These are phyloP conservation scores for Hortiboletus campestris DNA, from an alignment of 768 basidiomycete genomes.

Conservation along the genomic window DNA sequence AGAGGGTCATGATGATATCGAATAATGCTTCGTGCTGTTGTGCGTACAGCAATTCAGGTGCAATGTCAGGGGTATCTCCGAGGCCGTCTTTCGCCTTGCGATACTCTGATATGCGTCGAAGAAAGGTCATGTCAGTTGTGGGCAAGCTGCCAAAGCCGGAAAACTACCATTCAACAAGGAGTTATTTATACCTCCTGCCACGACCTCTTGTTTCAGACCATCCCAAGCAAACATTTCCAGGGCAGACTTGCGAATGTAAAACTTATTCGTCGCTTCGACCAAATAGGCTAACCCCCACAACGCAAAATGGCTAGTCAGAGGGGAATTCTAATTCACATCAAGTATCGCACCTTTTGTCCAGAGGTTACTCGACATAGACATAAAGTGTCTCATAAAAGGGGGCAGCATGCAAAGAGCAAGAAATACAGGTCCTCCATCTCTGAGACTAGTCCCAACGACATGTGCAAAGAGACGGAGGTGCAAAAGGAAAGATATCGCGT, in stretches of 20 bases:
- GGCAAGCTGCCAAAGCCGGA: not conserved
- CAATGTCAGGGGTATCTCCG: constrained; percentile 11
- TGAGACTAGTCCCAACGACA: constrained; percentile 15
- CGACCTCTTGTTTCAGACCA: constrained; percentile 21
- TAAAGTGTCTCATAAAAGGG: not conserved
- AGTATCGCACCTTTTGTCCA: constrained; percentile 21
- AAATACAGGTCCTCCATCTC: constrained; percentile 21
- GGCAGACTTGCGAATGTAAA: constrained; percentile 23
- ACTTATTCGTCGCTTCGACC: constrained; percentile 11
- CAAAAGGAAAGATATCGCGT: constrained; percentile 18
- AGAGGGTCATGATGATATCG: constrained; percentile 6
- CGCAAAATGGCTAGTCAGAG: not conserved
- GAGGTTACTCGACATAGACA: constrained; percentile 5
- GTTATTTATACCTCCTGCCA: constrained; percentile 17
- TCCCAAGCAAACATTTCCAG: constrained; percentile 7
- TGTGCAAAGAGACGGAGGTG: constrained; percentile 21
- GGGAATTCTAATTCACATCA: not conserved
- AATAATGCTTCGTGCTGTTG: constrained; percentile 1
- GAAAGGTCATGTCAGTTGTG: not conserved
- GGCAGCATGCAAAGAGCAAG: constrained; percentile 21
- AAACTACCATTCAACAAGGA: constrained; percentile 15
- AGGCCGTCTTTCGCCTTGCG: constrained; percentile 18
- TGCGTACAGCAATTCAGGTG: constrained; percentile 12
- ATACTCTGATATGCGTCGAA: constrained; percentile 17
- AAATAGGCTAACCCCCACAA: constrained; percentile 16